Conservation (phyloP, 306 rosid genomes). For the Boehmeria nivea region DNA sequence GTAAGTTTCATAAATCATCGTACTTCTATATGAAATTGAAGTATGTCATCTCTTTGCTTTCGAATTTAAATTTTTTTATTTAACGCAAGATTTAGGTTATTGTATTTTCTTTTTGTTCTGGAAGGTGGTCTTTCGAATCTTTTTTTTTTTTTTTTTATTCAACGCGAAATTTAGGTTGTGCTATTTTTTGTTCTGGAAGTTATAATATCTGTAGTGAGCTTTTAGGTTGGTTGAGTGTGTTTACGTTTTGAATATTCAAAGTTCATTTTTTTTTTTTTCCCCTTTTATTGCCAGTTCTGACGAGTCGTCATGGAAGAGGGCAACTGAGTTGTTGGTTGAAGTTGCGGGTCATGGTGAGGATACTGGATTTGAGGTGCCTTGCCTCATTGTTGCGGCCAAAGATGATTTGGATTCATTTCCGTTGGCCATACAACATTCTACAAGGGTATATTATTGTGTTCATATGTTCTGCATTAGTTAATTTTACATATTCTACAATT, state of each 20-base stretch:
- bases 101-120: background rate
- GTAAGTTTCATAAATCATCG: conserved; percentile 4
- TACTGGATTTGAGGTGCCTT: conserved; percentile 95
- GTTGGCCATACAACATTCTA: conserved; percentile 82
- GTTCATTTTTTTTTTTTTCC: conserved; percentile 17
- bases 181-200: no score
- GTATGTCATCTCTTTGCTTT: background rate
- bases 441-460: conserved; percentile 70
- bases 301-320: conserved; percentile 76
- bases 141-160: background rate
- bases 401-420: conserved; percentile 88
- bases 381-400: conserved; percentile 96
- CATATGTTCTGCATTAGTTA: background rate
- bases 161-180: no score
- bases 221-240: background rate
- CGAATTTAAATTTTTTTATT: background rate
- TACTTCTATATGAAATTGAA: background rate
- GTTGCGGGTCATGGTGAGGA: conserved; percentile 95
- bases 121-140: background rate
- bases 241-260: background rate
- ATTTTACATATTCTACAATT: no score
- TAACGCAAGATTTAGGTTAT: background rate
- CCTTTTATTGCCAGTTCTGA: conserved; percentile 58
- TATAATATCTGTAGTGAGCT: no score
- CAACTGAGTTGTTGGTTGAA: conserved; percentile 71